Conservation (phyloP, 2,329 filamentous ascomycete genomes). For the Fusarium torreyae region DNA sequence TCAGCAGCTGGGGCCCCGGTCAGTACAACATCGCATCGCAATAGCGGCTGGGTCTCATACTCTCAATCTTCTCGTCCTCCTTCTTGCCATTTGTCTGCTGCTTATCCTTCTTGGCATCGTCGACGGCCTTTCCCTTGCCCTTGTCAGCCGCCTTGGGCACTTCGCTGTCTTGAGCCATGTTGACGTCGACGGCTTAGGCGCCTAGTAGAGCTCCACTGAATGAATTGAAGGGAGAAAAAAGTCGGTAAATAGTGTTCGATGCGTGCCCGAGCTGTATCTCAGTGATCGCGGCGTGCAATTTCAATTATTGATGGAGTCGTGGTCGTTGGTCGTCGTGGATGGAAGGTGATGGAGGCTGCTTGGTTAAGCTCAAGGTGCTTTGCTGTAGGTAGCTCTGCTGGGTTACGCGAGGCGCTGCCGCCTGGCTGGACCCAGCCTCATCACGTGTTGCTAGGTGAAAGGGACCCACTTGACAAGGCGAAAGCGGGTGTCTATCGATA, state of each 20-base stretch:
- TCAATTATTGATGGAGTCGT: constrained; percentile 43
- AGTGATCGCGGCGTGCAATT: constrained; percentile 25
- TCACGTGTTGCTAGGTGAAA: constrained; percentile 49
- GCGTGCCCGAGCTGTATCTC: constrained; percentile 22
- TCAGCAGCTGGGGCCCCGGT: constrained; percentile 56
- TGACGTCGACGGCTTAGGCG: constrained; percentile 56
- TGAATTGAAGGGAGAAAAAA: constrained; percentile 30
- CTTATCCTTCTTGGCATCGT: constrained; percentile 80
- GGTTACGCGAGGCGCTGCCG: constrained; percentile 64
- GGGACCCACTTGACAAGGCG: constrained; percentile 16
- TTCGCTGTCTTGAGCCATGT: constrained; percentile 96
- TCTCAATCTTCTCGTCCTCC: constrained; percentile 75
- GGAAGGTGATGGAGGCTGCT: constrained; percentile 57
- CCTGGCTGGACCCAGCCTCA: constrained; percentile 55
- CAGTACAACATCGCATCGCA: constrained; percentile 40
- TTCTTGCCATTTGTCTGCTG: constrained; percentile 80
- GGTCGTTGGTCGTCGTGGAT: constrained; percentile 51
- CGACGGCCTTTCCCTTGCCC: constrained; percentile 93
- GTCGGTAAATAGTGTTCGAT: constrained; percentile 15
- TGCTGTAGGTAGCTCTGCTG: constrained; percentile 55
- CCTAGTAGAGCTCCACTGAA: constrained; percentile 47
- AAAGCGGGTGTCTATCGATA: constrained; percentile 45
- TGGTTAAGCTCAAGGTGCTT: constrained; percentile 56
- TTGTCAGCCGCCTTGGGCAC: constrained; percentile 88
- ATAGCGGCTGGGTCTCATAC: constrained; percentile 53